Evolutionary conservation across 2,329 filamentous ascomycete species (phyloP), one percentile per base, ranked within the genome.

Genomic region (Fusarium sambucinum): DNA sequence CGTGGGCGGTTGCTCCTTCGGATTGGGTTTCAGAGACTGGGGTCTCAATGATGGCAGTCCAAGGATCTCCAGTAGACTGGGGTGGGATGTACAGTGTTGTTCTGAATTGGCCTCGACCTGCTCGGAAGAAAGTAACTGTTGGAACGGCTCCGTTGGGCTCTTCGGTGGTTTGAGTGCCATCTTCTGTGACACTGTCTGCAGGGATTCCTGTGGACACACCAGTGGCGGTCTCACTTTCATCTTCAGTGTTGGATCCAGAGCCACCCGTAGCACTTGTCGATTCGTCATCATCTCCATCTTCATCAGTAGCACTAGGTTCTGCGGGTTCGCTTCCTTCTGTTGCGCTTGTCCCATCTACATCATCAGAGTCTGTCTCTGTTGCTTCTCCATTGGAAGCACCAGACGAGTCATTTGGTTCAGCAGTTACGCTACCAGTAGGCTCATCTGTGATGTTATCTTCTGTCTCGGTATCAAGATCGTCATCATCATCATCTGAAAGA

Each of bases 121-220:
- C 8, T 14, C 59, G 68, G 11, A 68, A 68, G n/a, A 68, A 63
- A 1, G 65, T 68, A 7, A 68, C 33, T 1, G 62, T 68, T 21
- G 45, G 32, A 0, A 27, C 13, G n/a, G 19, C 41, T 5, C 13
- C 21, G 3, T 21, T 13, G 5, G 65, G 19, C 4, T 27, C 29
- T 0, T 21, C 17, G 7, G 42, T 63, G 1, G 33, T 29, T 5
- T 48, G 35, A 4, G n/a, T 33, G 1, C 12, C 46, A 1, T 55
- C 45, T 6, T 14, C 13, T 17, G 61, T 41, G 1, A 30, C 21
- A 0, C 2, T 23, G 3, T 30, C 11, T 9, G 44, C 25, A 1
- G 59, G 38, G 0, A 4, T 21, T 23, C 7, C 51, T 1, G 9
- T 29, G 9, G 59, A 41, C 17, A 8, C 12, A 5, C 13, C 29